These are phyloP conservation scores for Eleusine indica DNA, from an alignment of 176 grass and related monocot genomes.

Conservation along the genomic window DNA sequence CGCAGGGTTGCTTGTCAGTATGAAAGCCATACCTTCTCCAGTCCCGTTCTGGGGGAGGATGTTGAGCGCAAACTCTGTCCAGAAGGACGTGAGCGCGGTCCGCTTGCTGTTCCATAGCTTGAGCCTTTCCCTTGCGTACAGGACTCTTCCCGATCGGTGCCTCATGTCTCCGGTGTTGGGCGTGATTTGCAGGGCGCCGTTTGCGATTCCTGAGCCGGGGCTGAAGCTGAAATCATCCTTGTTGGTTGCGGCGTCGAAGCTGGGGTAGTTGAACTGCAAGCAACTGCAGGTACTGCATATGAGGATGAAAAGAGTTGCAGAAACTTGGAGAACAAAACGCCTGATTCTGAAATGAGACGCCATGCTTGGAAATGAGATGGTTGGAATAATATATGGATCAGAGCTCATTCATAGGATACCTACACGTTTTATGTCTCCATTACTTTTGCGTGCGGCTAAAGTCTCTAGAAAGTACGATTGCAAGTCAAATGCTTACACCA, in stretches of 20 bases:
- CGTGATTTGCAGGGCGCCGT: constrained; percentile 50
- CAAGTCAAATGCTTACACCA: neutral
- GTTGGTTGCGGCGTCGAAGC: neutral
- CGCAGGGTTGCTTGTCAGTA: constrained; percentile 45
- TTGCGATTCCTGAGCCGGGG: neutral
- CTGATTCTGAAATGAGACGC: neutral
- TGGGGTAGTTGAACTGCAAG: neutral
- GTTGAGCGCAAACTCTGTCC: constrained; percentile 47
- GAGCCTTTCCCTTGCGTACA: constrained; percentile 34
- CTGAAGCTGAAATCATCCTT: constrained; percentile 39
- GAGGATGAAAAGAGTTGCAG: constrained; percentile 24
- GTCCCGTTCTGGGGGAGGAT: constrained; percentile 33
- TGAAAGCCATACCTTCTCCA: constrained; percentile 59
- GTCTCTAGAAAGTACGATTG: neutral
- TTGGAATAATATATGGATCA: neutral
- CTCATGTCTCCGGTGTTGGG: constrained; percentile 32
- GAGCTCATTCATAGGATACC: neutral
- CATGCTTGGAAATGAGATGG: neutral
- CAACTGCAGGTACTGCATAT: constrained; percentile 4
- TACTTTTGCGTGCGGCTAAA: too few relatives aligned
- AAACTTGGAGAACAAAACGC: constrained; percentile 6
- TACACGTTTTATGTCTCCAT: neutral
- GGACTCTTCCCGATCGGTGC: constrained; percentile 43
- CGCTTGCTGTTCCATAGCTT: constrained; percentile 40
- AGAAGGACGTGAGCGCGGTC: constrained; percentile 35